These are phyloP conservation scores for Phytophthora multivora DNA, from an alignment of 352 stramenopile genomes.

Conservation along the genomic window DNA sequence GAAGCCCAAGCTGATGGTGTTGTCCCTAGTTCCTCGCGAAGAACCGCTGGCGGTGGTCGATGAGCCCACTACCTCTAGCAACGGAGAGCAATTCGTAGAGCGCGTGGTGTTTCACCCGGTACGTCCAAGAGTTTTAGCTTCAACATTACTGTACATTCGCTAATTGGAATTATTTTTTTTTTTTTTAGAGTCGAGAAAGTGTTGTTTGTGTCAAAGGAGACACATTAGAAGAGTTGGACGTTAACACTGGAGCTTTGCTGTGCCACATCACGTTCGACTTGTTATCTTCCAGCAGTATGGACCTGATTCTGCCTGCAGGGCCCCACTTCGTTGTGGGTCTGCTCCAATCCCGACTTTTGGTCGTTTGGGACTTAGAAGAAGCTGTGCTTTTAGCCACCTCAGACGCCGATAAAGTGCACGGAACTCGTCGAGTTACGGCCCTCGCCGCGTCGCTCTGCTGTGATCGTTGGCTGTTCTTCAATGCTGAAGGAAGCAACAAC, in stretches of 20 bases:
- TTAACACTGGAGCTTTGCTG: constrained; percentile 52
- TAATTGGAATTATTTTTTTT: not conserved
- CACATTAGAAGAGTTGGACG: constrained; percentile 69
- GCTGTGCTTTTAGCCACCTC: constrained; percentile 62
- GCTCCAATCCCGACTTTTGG: constrained; percentile 53
- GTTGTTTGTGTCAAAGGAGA: constrained; percentile 61
- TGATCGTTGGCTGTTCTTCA: constrained; percentile 76
- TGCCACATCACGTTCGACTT: constrained; percentile 75
- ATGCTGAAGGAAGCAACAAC: constrained; percentile 74
- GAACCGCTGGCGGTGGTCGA: constrained; percentile 33
- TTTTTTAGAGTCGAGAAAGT: constrained; percentile 40
- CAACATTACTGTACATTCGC: too few species aligned
- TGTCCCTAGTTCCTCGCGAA: constrained; percentile 29
- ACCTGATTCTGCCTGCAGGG: constrained; percentile 56
- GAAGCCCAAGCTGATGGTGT: constrained; percentile 15
- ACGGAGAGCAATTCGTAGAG: constrained; percentile 28
- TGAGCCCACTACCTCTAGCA: constrained; percentile 11
- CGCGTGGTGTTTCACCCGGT: constrained; percentile 39
- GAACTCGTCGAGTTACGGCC: constrained; percentile 52
- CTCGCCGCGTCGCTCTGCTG: constrained; percentile 59
- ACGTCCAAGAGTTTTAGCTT: not conserved
- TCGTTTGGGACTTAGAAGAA: constrained; percentile 73
- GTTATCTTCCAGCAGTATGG: constrained; percentile 42
- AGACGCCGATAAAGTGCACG: constrained; percentile 64
- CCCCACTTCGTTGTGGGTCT: constrained; percentile 56